These are phyloP conservation scores for Phytopythium oedochilum DNA, from an alignment of 352 stramenopile genomes.

Conservation along the genomic window DNA sequence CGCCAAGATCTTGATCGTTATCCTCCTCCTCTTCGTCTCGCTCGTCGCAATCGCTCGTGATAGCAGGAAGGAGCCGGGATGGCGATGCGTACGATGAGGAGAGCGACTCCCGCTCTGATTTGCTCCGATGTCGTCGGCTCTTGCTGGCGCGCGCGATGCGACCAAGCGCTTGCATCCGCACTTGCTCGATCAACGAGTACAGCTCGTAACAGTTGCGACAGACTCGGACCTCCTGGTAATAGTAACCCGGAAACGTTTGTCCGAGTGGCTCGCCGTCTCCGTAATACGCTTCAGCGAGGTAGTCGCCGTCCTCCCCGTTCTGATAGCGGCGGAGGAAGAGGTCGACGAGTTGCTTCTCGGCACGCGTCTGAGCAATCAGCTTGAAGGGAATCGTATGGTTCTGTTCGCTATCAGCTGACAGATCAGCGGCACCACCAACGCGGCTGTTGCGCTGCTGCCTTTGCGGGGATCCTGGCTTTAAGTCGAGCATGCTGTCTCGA, in stretches of 20 bases:
- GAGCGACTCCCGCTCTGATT: neutral
- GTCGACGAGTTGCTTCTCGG: conserved; percentile 76
- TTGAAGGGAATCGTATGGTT: conserved; percentile 72
- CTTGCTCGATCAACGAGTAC: conserved; percentile 72
- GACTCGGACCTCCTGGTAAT: conserved; percentile 78
- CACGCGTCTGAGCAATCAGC: conserved; percentile 67
- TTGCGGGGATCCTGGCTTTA: conserved; percentile 34
- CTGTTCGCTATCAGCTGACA: conserved; percentile 10
- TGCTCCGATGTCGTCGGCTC: conserved; percentile 9
- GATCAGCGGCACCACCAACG: neutral
- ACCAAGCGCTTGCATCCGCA: conserved; percentile 58
- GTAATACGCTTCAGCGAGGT: conserved; percentile 70
- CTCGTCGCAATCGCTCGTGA: conserved; percentile 10
- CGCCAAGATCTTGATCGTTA: neutral
- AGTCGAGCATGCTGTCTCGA: conserved; percentile 9
- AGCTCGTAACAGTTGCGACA: conserved; percentile 77
- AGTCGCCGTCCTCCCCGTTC: conserved; percentile 70
- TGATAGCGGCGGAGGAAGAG: conserved; percentile 75
- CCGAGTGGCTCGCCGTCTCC: conserved; percentile 71
- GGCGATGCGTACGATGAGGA: neutral
- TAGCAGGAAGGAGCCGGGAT: neutral
- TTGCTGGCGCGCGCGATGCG: conserved; percentile 27
- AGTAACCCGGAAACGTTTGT: conserved; percentile 74
- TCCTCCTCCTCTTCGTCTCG: conserved; percentile 6
- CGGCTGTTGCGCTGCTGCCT: conserved; percentile 18